Conservation (phyloP, 2,329 filamentous ascomycete genomes). For the Pseudocercospora cruenta region DNA sequence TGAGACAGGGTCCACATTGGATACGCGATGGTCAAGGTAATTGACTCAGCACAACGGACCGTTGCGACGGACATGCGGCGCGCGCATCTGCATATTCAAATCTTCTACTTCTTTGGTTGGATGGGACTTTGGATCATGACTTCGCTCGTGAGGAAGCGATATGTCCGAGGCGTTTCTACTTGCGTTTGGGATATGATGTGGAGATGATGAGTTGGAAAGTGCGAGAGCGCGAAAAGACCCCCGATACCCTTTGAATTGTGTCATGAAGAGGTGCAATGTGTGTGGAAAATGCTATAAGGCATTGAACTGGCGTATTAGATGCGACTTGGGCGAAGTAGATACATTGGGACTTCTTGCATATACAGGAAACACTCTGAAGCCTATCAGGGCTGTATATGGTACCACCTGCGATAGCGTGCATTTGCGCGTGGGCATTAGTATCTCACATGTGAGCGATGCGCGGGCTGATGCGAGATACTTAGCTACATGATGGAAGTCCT, state of each 20-base stretch:
- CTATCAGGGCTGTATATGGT: neutral
- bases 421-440: neutral
- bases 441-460: neutral
- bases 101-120: neutral
- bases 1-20: conserved; percentile 8
- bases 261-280: neutral
- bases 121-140: neutral
- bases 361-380: neutral
- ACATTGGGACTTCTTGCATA: neutral
- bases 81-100: neutral
- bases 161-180: neutral
- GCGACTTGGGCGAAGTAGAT: neutral
- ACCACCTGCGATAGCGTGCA: too few species aligned
- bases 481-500: neutral
- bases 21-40: neutral
- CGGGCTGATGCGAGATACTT: neutral
- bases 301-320: conserved; percentile 2
- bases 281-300: conserved; percentile 3
- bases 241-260: conserved; percentile 14
- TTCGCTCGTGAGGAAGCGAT: neutral
- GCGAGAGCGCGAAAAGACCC: neutral
- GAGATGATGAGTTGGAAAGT: neutral
- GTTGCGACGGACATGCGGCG: conserved; percentile 6
- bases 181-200: neutral
- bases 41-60: conserved; percentile 1